Evolutionary conservation across 345 rosid species (phyloP).

Genomic region (Brassica cretica): DNA sequence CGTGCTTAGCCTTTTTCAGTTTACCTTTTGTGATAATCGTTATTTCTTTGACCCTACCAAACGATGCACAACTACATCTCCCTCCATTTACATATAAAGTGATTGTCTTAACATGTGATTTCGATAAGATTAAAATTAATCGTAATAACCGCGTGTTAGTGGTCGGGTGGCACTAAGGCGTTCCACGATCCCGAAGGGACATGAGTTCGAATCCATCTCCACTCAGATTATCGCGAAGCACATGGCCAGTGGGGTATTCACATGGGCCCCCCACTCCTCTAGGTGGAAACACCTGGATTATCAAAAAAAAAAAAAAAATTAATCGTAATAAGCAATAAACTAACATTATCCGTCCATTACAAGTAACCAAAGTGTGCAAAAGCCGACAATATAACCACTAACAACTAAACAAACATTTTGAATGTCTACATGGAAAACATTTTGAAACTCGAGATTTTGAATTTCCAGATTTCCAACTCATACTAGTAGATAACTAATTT

Average conservation of each 20-base stretch:
- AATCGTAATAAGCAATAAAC: constrained; percentile 1
- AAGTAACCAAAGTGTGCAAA: neutral
- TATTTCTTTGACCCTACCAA: constrained; percentile 22
- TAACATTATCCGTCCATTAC: neutral
- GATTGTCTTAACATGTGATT: neutral
- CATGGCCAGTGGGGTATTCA: too few species aligned
- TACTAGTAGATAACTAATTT: neutral
- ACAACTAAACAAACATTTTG: constrained; percentile 7
- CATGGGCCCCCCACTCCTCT: too few species aligned
- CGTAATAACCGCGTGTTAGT: too few species aligned
- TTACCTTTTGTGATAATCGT: neutral
- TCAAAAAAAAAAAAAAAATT: too few species aligned
- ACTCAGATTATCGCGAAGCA: too few species aligned
- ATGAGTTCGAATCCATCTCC: too few species aligned
- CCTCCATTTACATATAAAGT: constrained; percentile 16
- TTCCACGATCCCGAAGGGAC: too few species aligned
- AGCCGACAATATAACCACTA: constrained; percentile 35
- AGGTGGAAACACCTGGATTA: too few species aligned
- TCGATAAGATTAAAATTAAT: constrained; percentile 6
- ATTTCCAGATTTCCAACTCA: constrained; percentile 4
- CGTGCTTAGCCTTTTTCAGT: constrained; percentile 30
- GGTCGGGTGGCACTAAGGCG: too few species aligned
- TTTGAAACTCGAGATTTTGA: constrained; percentile 28
- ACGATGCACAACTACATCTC: constrained; percentile 5
- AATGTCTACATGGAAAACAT: neutral